These are phyloP conservation scores for Sporothrix variecibatus DNA, from an alignment of 2,329 filamentous ascomycete species.

Conservation along the genomic window DNA sequence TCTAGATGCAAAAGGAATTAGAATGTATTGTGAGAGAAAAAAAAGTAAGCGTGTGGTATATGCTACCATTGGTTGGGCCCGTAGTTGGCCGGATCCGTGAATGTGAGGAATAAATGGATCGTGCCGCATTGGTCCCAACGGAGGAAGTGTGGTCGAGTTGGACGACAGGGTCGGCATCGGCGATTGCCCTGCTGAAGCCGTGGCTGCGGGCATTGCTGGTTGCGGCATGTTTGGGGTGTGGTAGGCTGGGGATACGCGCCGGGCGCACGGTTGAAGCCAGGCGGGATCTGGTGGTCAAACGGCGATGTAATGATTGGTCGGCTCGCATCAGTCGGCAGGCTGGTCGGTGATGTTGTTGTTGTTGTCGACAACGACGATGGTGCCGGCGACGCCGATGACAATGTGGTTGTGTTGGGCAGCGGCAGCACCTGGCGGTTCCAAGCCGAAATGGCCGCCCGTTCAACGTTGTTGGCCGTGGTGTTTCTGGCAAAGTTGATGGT, in stretches of 20 bases:
- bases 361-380: neutral
- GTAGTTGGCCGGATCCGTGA: neutral
- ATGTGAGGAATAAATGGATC: neutral
- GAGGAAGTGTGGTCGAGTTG: neutral
- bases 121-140: neutral
- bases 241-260: too few relatives aligned
- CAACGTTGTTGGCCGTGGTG: neutral
- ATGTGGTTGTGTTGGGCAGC: neutral
- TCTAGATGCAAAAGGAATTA: neutral
- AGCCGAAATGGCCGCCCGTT: neutral
- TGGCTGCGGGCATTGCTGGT: neutral
- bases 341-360: neutral
- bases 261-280: neutral
- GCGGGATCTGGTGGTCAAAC: slow-evolving; percentile 12
- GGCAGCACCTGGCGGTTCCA: neutral
- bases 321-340: neutral
- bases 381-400: neutral
- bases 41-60: neutral
- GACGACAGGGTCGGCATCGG: neutral
- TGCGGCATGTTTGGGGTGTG: neutral
- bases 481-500: neutral
- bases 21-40: too few relatives aligned
- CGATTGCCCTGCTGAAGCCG: neutral
- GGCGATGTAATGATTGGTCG: neutral
- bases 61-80: neutral